phyloP scores from a whole-genome alignment of 2,329 filamentous ascomycete genomes.

The Aspergillus quadrilineatus region DNA sequence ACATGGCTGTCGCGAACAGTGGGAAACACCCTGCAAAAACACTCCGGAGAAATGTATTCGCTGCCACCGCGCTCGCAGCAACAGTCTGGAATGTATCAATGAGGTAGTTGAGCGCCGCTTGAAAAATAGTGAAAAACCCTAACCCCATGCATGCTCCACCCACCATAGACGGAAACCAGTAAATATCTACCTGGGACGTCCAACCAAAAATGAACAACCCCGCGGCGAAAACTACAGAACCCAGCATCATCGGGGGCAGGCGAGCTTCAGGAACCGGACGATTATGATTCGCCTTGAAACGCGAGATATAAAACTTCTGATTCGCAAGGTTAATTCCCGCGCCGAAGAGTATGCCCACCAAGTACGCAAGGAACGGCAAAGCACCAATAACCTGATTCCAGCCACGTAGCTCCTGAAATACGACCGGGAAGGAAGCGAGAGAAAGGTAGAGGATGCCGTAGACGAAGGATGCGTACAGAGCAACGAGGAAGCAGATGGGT shows the following conservation, averaged over 20 bases:
- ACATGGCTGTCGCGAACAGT: constrained; percentile 1
- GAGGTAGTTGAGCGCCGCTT: background rate
- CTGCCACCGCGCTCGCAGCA: background rate
- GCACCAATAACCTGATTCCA: constrained; percentile 31
- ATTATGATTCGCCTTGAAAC: constrained; percentile 18
- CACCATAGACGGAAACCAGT: background rate
- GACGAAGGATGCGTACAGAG: constrained; percentile 31
- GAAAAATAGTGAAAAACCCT: background rate
- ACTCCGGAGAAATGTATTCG: background rate
- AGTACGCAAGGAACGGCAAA: constrained; percentile 32
- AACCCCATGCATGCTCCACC: background rate
- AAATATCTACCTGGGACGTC: constrained; percentile 1
- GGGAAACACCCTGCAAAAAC: background rate
- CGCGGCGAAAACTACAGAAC: constrained; percentile 26
- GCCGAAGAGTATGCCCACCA: constrained; percentile 32
- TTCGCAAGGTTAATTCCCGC: constrained; percentile 20
- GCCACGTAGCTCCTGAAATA: constrained; percentile 29
- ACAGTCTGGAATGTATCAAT: background rate
- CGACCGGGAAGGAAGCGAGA: constrained; percentile 33
- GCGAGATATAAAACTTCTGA: background rate
- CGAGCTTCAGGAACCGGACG: constrained; percentile 30
- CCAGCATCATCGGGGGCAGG: constrained; percentile 28
- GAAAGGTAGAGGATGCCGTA: constrained; percentile 34
- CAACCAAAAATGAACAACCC: constrained; percentile 37
- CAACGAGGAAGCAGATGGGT: constrained; percentile 32